Evolutionary conservation across 2,329 filamentous ascomycete genomes (phyloP), one percentile per base, ranked within the genome.

Genomic region (Tolypocladium inflatum): DNA sequence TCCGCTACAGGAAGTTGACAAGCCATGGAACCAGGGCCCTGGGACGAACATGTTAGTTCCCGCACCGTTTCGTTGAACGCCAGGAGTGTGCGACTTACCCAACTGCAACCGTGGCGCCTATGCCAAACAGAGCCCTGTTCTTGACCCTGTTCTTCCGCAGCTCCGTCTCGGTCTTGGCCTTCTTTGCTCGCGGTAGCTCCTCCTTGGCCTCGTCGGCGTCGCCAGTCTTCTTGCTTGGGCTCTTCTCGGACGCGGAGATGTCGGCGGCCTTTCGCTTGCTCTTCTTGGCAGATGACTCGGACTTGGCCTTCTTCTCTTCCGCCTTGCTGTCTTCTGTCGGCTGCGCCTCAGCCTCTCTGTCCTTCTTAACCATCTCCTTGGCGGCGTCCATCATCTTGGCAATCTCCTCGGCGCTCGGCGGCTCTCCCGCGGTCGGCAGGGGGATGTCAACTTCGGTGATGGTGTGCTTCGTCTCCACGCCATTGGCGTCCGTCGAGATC

Each of bases 101-200:
- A 72, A 97, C 82, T 58, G 90, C 90, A 71, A 97, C 81, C 53
- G 90, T 94, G 59, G 91, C 91, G 62, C 87, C 90, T 56, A 97
- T 83, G 59, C 94, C 93, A 62, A 96, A 81, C 61, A 96, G 78
- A 53, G 94, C 91, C 69, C 91, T 85, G 73, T 87, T 90, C 75
- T 90, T 87, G 63, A 97, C 90, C 68, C 86, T 89, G 75, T 95
- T 88, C 76, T 91, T 92, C 73, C 87, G 87, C 64, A 95, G 72
- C 73, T 94, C 88, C 51, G 89, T 83, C 70, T 94, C 89, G 1
- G 91, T 88, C 79, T 87, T 90, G 45, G 83, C 84, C 69, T 88
- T 90, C 83, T 97, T 97, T 71, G 85, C 72, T 54, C 75, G 75
- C 4, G 75, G 80, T 56, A 78, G 75, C 48, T 78, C 76, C 19